Percentiles rank a stretch among this genome's conserved stretches.
Evolutionary conservation across 2,329 filamentous ascomycete species (phyloP).

Genomic region (Fragosphaeria purpurea): DNA sequence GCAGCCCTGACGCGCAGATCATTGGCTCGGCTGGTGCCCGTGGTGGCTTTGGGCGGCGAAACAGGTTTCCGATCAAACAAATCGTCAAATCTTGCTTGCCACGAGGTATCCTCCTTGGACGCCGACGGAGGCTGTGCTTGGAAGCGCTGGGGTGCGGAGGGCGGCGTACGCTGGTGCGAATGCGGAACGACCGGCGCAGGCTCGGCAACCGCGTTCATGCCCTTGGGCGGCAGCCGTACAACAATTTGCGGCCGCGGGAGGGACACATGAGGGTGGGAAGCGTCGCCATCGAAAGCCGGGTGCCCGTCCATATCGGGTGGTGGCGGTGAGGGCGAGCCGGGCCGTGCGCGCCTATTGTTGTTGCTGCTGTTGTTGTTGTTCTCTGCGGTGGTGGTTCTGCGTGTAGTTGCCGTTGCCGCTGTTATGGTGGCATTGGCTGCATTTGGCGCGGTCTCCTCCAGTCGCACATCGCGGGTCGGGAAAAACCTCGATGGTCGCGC

Average conservation of each 20-base stretch:
- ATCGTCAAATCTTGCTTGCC: conserved; percentile 79
- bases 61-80: conserved; percentile 59
- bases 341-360: conserved; percentile 19
- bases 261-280: conserved; percentile 55
- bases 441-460: conserved; percentile 22
- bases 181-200: not conserved
- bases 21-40: not conserved
- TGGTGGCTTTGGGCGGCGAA: conserved; percentile 38
- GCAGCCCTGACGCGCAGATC: no score
- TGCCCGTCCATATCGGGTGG: conserved; percentile 62
- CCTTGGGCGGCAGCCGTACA: conserved; percentile 65
- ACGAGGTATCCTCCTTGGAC: conserved; percentile 6
- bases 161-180: not conserved
- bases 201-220: conserved; percentile 19
- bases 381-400: not conserved
- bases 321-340: conserved; percentile 57
- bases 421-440: conserved; percentile 3
- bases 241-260: conserved; percentile 62
- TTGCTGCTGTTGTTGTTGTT: not conserved
- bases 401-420: conserved; percentile 1
- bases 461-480: conserved; percentile 40
- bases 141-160: not conserved
- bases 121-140: conserved; percentile 5
- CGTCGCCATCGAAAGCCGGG: conserved; percentile 61
- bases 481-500: conserved; percentile 52